Evolutionary conservation across 2,329 filamentous ascomycete species (phyloP), one percentile per base, ranked within the genome.

Genomic region (Pseudogymnoascus sp.): DNA sequence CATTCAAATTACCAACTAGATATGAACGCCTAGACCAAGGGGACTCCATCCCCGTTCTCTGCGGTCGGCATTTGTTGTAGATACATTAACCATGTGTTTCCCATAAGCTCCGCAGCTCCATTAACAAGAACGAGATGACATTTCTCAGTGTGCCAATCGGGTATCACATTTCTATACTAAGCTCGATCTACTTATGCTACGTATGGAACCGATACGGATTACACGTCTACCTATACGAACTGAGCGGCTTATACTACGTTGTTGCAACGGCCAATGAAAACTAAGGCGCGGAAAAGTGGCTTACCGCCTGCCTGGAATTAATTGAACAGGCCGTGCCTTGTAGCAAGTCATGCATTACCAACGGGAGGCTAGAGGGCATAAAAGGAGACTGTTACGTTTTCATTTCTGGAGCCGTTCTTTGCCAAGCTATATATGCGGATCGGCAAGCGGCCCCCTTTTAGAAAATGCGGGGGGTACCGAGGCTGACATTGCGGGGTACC

Each of bases 381-480:
- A 56, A 53, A 7, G 9, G 34, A 18, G 28, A 34, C 9, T 34
- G 23, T 28, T 34, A 56, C 21, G 16, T 56, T 16, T 34, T 21
- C n/a, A 3, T 7, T 21, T 36, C 28, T 56, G 12, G n/a, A 36
- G 49, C 28, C 7, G 28, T 36, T 36, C 2, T 34, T 18, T 56
- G 9, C 49, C 49, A 56, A 56, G 49, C n/a, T 16, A 12, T 16
- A 34, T 14, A 11, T 18, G 28, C 9, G 34, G 49, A 56, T 56
- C 28, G 49, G 18, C 25, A 56, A 16, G 16, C 9, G 49, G 49
- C 28, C 28, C 49, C 9, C 9, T 56, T 34, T 56, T 56, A 36
- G 28, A 36, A 56, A 56, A 7, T 56, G 49, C 49, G 49, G 28
- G 49, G 49, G 49, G 49, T 34, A 34, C 49, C 49, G 49, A 56